Evolutionary conservation across 2,329 filamentous ascomycete species (phyloP), one percentile per base, ranked within the genome.

Genomic region (Ophioceras dolichostomum): DNA sequence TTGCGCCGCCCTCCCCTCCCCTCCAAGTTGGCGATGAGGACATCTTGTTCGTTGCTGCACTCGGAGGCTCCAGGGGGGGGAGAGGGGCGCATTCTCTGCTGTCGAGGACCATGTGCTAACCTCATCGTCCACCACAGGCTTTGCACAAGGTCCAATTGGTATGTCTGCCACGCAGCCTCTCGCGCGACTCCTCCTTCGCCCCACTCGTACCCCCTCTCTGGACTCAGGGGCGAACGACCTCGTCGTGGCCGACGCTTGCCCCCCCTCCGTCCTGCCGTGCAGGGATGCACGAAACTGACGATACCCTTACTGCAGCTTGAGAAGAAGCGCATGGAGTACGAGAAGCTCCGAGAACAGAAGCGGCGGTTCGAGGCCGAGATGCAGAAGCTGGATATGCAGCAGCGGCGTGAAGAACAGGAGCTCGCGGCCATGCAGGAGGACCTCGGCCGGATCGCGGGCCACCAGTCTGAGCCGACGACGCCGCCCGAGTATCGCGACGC

Each of bases 391-490:
- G 87, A 94, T 51, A 72, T 88, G 48, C 82, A 91, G 56, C 83
- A 89, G 57, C 79, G 81, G 44, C 77, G 74, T 43, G 83, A 91
- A 53, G 85, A 88, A 54, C 74, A 82, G 49, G 87, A 94, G 54
- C 78, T 94, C 50, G 77, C 82, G 40, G 79, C 84, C 56, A 83
- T 96, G 64, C 81, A 87, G 51, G 79, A 86, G 48, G 83, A 91
- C 48, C 70, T 93, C 40, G 68, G 68, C 30, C 65, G 73, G 45
- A 68, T 69, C 41, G 55, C 76, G 42, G 83, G 83, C 38, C 83
- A 88, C 50, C 84, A 93, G 55, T 94, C 85, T 49, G 89, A 96
- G 61, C 91, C 91, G 13, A 95, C 91, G 2, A 98, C 91, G 17
- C 91, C 91, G 17, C 91, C 91, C 22, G 91, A 96, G 58, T 89